phyloP scores from a whole-genome alignment of 1,139 yeast species.

The Candida sp. region DNA sequence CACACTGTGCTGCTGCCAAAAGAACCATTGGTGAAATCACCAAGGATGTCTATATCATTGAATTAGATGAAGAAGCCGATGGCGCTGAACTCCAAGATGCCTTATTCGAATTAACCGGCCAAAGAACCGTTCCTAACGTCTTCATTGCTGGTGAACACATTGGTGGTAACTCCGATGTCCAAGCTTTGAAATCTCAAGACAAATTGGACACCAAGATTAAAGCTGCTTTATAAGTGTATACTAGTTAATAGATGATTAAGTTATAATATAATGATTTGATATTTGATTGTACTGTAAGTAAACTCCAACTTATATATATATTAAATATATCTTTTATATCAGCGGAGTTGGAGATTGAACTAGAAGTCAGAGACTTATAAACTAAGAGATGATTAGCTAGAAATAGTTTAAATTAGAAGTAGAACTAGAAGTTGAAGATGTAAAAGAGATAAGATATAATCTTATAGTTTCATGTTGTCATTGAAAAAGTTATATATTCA shows the following conservation, averaged over 20 bases:
- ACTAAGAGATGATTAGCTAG: too few relatives aligned
- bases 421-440: too few relatives aligned
- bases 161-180: constrained; percentile 92
- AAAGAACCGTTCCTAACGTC: constrained; percentile 89
- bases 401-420: too few relatives aligned
- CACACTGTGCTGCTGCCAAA: constrained; percentile 69
- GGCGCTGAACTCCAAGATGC: constrained; percentile 71
- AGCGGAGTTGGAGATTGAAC: too few relatives aligned
- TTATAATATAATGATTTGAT: too few relatives aligned
- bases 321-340: too few relatives aligned
- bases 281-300: too few relatives aligned
- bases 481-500: too few relatives aligned
- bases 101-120: constrained; percentile 74
- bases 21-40: constrained; percentile 50
- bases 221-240: constrained; percentile 29
- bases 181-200: constrained; percentile 45
- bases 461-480: too few relatives aligned
- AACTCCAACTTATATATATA: too few relatives aligned
- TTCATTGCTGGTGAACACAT: constrained; percentile 88
- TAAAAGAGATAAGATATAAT: too few relatives aligned
- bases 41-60: constrained; percentile 57
- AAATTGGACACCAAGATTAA: constrained; percentile 34
- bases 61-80: constrained; percentile 51
- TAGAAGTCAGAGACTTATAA: too few relatives aligned
- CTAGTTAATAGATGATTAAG: not conserved